Evolutionary conservation across 176 grass and related monocot genomes (phyloP).

Genomic region (Juncus effusus): DNA sequence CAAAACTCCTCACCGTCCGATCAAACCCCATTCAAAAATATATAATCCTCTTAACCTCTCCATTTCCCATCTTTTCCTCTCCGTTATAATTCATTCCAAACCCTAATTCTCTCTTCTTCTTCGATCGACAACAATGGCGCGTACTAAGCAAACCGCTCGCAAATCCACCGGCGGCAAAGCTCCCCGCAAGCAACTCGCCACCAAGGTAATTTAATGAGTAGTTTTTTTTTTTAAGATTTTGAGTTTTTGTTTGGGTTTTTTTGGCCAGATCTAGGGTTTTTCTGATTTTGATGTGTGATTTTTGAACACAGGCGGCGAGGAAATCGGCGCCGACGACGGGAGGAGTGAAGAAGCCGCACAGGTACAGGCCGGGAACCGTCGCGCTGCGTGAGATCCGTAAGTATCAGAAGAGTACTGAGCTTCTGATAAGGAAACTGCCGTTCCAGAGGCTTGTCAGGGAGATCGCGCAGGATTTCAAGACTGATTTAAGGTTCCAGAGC

Average conservation of each 20-base stretch:
- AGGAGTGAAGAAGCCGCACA: constrained; percentile 22
- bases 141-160: constrained; percentile 77
- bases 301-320: background rate
- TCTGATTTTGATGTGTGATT: too few relatives aligned
- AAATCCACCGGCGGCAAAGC: constrained; percentile 85
- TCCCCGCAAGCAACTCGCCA: constrained; percentile 80
- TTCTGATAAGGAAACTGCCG: constrained; percentile 21
- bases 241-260: too few relatives aligned
- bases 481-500: constrained; percentile 18
- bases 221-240: background rate
- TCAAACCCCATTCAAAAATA: background rate
- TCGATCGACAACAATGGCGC: constrained; percentile 54
- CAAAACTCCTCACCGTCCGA: background rate
- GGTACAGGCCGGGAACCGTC: constrained; percentile 11
- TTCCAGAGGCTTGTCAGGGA: constrained; percentile 14
- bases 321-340: constrained; percentile 12
- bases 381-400: constrained; percentile 22
- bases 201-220: constrained; percentile 34
- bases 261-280: too few relatives aligned
- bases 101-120: constrained; percentile 28
- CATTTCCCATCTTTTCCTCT: background rate
- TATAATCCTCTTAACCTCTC: background rate
- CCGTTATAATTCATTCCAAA: background rate
- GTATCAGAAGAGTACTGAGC: constrained; percentile 29
- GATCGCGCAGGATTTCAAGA: constrained; percentile 24